These are phyloP conservation scores for Lyophyllum atratum DNA, from an alignment of 768 basidiomycete species.

Conservation along the genomic window DNA sequence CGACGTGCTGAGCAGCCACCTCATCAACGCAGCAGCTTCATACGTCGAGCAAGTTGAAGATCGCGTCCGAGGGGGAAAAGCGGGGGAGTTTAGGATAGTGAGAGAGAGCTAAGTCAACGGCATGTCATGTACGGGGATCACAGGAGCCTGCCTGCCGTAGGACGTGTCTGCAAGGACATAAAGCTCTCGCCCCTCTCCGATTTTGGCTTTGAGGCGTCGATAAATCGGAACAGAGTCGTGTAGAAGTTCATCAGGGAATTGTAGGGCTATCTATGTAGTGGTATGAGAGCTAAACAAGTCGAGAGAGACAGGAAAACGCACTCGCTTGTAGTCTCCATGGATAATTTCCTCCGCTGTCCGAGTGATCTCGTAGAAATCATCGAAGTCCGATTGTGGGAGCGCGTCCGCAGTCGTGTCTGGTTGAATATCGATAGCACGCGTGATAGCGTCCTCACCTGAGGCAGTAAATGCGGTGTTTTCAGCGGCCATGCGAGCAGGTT, in stretches of 20 bases:
- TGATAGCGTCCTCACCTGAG: conserved; percentile 66
- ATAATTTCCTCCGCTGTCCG: conserved; percentile 64
- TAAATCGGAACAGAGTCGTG: conserved; percentile 86
- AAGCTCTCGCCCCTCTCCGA: conserved; percentile 21
- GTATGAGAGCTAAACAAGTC: neutral
- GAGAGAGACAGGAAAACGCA: conserved; percentile 31
- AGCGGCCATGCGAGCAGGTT: conserved; percentile 18
- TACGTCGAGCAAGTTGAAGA: neutral
- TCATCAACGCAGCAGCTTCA: conserved; percentile 95
- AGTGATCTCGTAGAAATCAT: conserved; percentile 75
- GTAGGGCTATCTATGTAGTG: conserved; percentile 71
- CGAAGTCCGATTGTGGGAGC: conserved; percentile 43
- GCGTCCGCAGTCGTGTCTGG: conserved; percentile 35
- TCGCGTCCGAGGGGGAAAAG: neutral
- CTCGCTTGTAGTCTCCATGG: conserved; percentile 68
- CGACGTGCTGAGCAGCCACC: conserved; percentile 91
- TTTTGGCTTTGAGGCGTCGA: conserved; percentile 54
- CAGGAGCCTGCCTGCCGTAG: conserved; percentile 79
- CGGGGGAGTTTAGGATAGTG: neutral
- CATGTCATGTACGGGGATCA: conserved; percentile 10
- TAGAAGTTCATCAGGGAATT: conserved; percentile 94
- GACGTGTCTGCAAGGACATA: conserved; percentile 84
- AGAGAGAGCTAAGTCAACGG: conserved; percentile 14
- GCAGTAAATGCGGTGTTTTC: conserved; percentile 48
- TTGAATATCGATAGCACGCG: conserved; percentile 51